These are phyloP conservation scores for Quercus robur DNA, from an alignment of 306 rosid genomes.

Conservation along the genomic window DNA sequence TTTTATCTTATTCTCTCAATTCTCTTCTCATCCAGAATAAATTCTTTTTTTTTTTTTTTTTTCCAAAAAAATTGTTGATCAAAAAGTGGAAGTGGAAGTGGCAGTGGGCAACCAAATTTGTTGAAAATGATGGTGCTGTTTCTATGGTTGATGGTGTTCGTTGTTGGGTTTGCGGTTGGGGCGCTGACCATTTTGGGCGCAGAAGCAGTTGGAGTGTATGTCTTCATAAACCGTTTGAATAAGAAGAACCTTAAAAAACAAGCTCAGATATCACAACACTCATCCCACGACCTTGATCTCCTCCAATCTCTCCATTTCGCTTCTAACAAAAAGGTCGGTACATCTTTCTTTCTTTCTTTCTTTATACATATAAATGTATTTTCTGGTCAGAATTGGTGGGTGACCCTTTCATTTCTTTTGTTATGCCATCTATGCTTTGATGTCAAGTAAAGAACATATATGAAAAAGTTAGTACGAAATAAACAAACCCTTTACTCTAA, in stretches of 20 bases:
- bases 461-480: neutral
- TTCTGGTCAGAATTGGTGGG: neutral
- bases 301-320: conserved; percentile 48
- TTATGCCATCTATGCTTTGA: neutral
- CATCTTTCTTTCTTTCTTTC: neutral
- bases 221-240: conserved; percentile 52
- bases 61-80: too few species aligned
- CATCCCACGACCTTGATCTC: conserved; percentile 30
- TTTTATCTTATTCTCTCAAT: too few species aligned
- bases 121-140: conserved; percentile 21
- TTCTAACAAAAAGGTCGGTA: conserved; percentile 54
- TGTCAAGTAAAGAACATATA: neutral
- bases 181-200: conserved; percentile 48
- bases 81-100: neutral
- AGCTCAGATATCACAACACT: conserved; percentile 20
- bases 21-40: too few species aligned
- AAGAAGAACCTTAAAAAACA: conserved; percentile 28
- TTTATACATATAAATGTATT: neutral
- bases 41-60: too few species aligned
- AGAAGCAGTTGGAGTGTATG: conserved; percentile 42
- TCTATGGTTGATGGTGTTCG: conserved; percentile 33
- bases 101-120: neutral
- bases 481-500: neutral
- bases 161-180: conserved; percentile 70
- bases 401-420: neutral